These are phyloP conservation scores for Penicillium aurantiogriseum DNA, from an alignment of 2,329 filamentous ascomycete species.

Conservation along the genomic window DNA sequence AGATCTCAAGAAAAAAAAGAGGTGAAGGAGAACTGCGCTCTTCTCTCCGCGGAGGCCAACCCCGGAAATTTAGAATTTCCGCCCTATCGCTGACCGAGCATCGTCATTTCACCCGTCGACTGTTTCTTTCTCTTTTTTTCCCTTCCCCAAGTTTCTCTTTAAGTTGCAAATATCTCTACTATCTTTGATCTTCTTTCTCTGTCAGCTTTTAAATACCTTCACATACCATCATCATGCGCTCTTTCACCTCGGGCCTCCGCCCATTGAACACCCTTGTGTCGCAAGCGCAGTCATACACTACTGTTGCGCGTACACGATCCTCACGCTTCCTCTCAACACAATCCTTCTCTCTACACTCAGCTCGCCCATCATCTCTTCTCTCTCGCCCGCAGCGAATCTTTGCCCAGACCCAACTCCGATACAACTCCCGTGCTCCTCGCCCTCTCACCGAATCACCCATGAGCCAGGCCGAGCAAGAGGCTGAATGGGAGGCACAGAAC, in stretches of 20 bases:
- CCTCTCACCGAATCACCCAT: slow-evolving; percentile 36
- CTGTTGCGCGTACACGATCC: slow-evolving; percentile 15
- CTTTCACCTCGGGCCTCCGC: slow-evolving; percentile 25
- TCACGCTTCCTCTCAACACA: slow-evolving; percentile 24
- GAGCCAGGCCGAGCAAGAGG: slow-evolving; percentile 27
- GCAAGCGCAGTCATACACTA: slow-evolving; percentile 17
- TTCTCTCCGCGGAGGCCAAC: slow-evolving; percentile 28
- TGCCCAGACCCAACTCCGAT: slow-evolving; percentile 18
- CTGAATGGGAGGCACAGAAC: slow-evolving; percentile 36
- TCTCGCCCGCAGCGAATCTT: slow-evolving; percentile 7
- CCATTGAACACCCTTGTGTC: slow-evolving; percentile 14
- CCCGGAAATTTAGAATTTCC: slow-evolving; percentile 13
- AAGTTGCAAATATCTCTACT: background rate
- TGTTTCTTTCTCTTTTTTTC: background rate
- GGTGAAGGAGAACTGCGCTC: slow-evolving; percentile 11
- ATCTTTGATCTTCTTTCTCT: background rate
- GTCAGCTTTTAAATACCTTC: background rate
- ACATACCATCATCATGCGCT: slow-evolving; percentile 14
- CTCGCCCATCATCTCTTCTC: slow-evolving; percentile 1
- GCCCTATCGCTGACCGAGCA: slow-evolving; percentile 13
- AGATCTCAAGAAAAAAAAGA: background rate
- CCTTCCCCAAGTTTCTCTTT: too few relatives aligned
- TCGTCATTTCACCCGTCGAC: background rate
- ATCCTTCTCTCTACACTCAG: slow-evolving; percentile 6
- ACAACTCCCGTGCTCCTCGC: slow-evolving; percentile 34